phyloP scores from a whole-genome alignment of 2,329 filamentous ascomycete species.

The Ascochyta clinopodiicola region DNA sequence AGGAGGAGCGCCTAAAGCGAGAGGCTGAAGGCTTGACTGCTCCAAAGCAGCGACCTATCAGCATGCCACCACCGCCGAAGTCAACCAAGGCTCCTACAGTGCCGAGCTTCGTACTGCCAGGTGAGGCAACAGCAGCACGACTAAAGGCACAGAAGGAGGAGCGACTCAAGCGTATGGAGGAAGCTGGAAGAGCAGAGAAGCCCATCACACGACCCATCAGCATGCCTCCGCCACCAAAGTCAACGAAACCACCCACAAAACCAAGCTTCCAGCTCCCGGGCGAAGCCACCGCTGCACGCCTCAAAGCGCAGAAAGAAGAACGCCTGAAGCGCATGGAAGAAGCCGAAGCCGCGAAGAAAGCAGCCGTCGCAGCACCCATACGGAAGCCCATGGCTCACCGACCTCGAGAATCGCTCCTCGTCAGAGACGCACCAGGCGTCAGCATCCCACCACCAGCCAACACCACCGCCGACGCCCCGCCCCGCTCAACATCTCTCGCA shows the following conservation, averaged over 20 bases:
- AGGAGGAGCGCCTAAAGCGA: slow-evolving; percentile 56
- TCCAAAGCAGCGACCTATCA: slow-evolving; percentile 50
- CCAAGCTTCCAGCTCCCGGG: slow-evolving; percentile 61
- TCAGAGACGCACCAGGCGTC: slow-evolving; percentile 20
- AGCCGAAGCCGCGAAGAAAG: slow-evolving; percentile 46
- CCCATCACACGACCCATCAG: slow-evolving; percentile 50
- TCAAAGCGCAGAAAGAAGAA: slow-evolving; percentile 43
- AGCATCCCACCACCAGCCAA: slow-evolving; percentile 22
- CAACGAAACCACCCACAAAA: slow-evolving; percentile 58
- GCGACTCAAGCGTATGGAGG: slow-evolving; percentile 36
- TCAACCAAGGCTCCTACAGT: slow-evolving; percentile 59
- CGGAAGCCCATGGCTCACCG: slow-evolving; percentile 54
- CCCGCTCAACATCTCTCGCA: slow-evolving; percentile 24
- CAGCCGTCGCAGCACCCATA: slow-evolving; percentile 46
- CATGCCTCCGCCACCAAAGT: slow-evolving; percentile 57
- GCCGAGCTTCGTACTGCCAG: slow-evolving; percentile 60
- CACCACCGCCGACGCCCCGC: slow-evolving; percentile 1
- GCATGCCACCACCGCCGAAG: slow-evolving; percentile 56
- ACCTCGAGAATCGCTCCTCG: slow-evolving; percentile 18
- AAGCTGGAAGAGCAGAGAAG: slow-evolving; percentile 49
- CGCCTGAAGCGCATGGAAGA: slow-evolving; percentile 44
- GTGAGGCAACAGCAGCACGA: slow-evolving; percentile 56
- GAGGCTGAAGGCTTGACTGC: slow-evolving; percentile 48
- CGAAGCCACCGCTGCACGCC: slow-evolving; percentile 55
- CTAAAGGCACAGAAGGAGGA: slow-evolving; percentile 44